These are phyloP conservation scores for Candida sanyaensis DNA, from an alignment of 1,139 yeast genomes.

Conservation along the genomic window DNA sequence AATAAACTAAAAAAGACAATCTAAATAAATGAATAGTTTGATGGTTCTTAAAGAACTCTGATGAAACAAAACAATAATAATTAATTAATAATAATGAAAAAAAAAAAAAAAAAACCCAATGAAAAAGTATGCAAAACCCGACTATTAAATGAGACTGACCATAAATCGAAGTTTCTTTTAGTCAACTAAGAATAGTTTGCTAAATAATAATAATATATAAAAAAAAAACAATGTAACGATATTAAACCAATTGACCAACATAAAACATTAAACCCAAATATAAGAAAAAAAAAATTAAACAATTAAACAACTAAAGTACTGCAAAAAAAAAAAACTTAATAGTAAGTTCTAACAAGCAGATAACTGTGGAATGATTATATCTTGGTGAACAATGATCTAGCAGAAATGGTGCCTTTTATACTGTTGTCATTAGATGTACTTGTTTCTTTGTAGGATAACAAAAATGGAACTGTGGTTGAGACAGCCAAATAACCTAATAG, in stretches of 20 bases:
- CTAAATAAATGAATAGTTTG: background rate
- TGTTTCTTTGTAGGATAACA: slow-evolving; percentile 45
- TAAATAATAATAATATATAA: background rate
- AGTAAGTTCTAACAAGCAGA: too few relatives aligned
- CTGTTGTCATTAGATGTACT: slow-evolving; percentile 14
- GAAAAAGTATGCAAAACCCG: too few relatives aligned
- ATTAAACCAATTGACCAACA: background rate
- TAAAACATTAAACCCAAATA: background rate
- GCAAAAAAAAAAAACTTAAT: background rate
- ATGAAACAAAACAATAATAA: too few relatives aligned
- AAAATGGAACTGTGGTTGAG: slow-evolving; percentile 44
- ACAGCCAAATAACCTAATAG: slow-evolving; percentile 43
- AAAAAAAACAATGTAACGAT: background rate
- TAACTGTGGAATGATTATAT: slow-evolving; percentile 18
- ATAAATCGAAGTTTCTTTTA: background rate
- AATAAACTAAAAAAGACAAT: background rate
- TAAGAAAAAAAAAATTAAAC: background rate
- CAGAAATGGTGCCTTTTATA: slow-evolving; percentile 36
- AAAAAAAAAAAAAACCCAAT: too few relatives aligned
- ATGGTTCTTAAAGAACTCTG: background rate
- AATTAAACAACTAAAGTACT: background rate
- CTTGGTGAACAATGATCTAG: slow-evolving; percentile 43
- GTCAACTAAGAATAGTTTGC: background rate
- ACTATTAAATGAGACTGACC: too few relatives aligned
- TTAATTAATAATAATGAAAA: too few relatives aligned